Base-by-base conservation (phyloP, 352 stramenopile genomes). In the Halophytophthora polymorphica region DNA sequence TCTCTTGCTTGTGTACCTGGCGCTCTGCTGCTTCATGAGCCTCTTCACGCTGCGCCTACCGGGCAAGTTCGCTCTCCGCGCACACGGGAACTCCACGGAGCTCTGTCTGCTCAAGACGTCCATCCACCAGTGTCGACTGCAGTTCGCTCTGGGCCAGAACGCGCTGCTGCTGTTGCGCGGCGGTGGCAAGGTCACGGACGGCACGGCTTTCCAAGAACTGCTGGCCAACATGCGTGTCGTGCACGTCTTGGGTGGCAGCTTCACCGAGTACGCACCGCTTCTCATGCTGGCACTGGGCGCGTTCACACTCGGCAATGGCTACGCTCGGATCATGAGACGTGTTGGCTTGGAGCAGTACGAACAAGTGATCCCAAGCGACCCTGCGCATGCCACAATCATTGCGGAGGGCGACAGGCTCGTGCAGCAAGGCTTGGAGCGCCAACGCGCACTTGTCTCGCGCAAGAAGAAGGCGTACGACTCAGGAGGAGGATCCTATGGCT, bases 331-430 rank as follows among this genome's bases (percentile, higher is more conserved):
- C 10, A 71, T 90, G 59, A 68, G 68, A 34, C 41, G 52, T 12
- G 44, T 88, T n/a, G 75, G 75, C 13, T 60, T 90, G 29, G 75
- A 87, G 7, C 77, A 87, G 56, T 86, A 88, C 56, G 77, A 90
- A 46, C 67, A 87, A 47, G 52, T 86, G 3, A 53, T 83, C 18
- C 45, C 58, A 5, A 67, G 59, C 6, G 56, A 69, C 40, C 12
- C 37, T 8, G 22, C 65, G 0, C 73, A 90, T 42, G 56, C 65
- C 38, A 50, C 59, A 38, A 53, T 73, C 29, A 67, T 90, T 41
- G 28, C 29, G 10, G 71, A 79, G 37, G 73, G 79, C 8, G 79
- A 85, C 42, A 43, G 50, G 17, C 64, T 88, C 7, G 62, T 86
- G 12, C 63, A 69, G 15, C 69, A 80, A 50, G 78, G 73, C 4